These are phyloP conservation scores for Metschnikowia arizonensis DNA, from an alignment of 805 yeast genomes.

Conservation along the genomic window DNA sequence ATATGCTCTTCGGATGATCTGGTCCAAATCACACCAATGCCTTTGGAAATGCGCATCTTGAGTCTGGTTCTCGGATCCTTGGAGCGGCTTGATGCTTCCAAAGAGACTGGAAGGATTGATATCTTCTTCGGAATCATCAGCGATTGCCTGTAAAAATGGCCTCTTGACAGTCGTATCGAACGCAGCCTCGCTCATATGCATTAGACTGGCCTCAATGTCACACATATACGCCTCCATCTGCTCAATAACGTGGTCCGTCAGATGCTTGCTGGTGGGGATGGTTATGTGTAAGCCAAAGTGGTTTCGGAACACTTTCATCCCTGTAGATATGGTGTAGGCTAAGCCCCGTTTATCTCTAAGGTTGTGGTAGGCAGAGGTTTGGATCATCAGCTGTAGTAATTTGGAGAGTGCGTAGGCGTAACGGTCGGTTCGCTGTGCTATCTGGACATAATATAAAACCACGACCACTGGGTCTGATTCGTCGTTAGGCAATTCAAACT, in stretches of 20 bases:
- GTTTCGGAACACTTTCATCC: constrained; percentile 46
- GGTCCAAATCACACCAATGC: constrained; percentile 50
- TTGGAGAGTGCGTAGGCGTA: constrained; percentile 38
- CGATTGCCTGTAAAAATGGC: constrained; percentile 30
- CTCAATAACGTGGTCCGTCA: constrained; percentile 37
- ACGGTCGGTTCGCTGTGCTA: constrained; percentile 44
- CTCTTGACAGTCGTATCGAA: constrained; percentile 21
- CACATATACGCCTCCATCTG: constrained; percentile 47
- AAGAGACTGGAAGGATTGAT: constrained; percentile 22
- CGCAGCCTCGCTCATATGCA: constrained; percentile 26
- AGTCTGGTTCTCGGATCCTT: constrained; percentile 23
- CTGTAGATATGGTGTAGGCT: constrained; percentile 62
- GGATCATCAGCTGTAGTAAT: constrained; percentile 45
- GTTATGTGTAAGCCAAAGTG: constrained; percentile 58
- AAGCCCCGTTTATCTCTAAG: constrained; percentile 54
- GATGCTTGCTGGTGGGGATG: constrained; percentile 48
- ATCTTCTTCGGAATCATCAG: constrained; percentile 2
- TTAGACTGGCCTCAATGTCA: constrained; percentile 36
- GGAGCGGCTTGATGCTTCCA: constrained; percentile 23
- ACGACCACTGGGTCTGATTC: constrained; percentile 20
- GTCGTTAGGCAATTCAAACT: background rate
- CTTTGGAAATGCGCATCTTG: constrained; percentile 15
- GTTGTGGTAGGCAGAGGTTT: constrained; percentile 41
- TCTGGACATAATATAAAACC: constrained; percentile 52
- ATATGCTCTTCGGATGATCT: constrained; percentile 43